These are phyloP conservation scores for Amanita exitialis DNA, from an alignment of 768 basidiomycete genomes.

Conservation along the genomic window DNA sequence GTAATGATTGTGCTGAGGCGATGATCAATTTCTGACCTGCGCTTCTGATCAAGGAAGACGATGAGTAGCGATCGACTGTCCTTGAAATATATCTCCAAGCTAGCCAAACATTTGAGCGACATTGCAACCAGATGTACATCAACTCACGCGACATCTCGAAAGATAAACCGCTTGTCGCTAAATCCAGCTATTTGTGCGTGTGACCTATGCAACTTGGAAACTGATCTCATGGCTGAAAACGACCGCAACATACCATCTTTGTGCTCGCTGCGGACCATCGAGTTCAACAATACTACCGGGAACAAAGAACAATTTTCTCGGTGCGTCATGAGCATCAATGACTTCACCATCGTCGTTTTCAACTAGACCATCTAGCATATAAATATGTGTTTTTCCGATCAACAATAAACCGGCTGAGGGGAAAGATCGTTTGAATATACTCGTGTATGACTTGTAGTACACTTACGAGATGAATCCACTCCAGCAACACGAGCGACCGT, in stretches of 20 bases:
- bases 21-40: slow-evolving; percentile 49
- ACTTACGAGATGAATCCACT: slow-evolving; percentile 85
- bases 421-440: not conserved
- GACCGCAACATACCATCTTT: slow-evolving; percentile 53
- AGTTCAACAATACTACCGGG: slow-evolving; percentile 79
- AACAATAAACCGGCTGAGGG: slow-evolving; percentile 78
- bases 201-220: slow-evolving; percentile 35
- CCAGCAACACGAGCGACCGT: slow-evolving; percentile 86
- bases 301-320: slow-evolving; percentile 70
- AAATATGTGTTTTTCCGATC: slow-evolving; percentile 75
- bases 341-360: slow-evolving; percentile 84
- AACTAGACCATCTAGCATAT: slow-evolving; percentile 85
- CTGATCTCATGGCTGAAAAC: not conserved
- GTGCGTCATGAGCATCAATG: slow-evolving; percentile 81
- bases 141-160: slow-evolving; percentile 84
- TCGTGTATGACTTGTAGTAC: not conserved
- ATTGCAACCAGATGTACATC: not conserved
- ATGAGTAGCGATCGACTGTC: slow-evolving; percentile 83
- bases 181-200: slow-evolving; percentile 71
- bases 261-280: slow-evolving; percentile 70
- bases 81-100: slow-evolving; percentile 87
- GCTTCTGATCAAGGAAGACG: slow-evolving; percentile 65
- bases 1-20: slow-evolving; percentile 39
- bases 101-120: slow-evolving; percentile 16
- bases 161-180: slow-evolving; percentile 78